Base-by-base conservation (phyloP, 768 basidiomycete species). In the Tremella fuciformis region DNA sequence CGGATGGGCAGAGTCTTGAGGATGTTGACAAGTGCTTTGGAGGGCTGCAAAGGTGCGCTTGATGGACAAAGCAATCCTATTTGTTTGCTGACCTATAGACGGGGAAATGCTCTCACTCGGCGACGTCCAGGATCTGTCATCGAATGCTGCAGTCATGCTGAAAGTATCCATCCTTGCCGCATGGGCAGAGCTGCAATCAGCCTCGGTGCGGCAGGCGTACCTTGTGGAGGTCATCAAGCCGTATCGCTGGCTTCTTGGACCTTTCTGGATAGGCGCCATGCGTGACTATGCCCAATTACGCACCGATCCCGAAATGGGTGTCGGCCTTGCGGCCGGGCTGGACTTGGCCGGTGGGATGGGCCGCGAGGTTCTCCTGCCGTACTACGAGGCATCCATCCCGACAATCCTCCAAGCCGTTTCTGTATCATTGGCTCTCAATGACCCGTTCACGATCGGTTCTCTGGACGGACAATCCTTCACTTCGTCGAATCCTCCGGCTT, bases 1-100 rank as follows among this genome's bases (percentile, higher is more conserved):
- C 82, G 89, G 58, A 97, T 99, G 94, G 94, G 94, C 0, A 84
- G 94, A 19, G 93, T 98, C 54, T 78, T 97, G 46, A 94, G 89
- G 76, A 80, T 96, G 9, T 78, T 99, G 11, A 94, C 87, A 1
- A 85, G 83, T 7, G 89, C 92, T 0, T 80, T 99, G 29, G 89
- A 91, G 60, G 91, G 93, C 68, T 90, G 88, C 19, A 88, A 90
- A 80, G 88, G 93, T 91, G 41, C 3, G 78, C 60, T 53, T 4
- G 4, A 29, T 16, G 9, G 13, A 1, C 21, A 24, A 13, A 16
- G 18, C 24, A 29, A 40, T 16, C 24, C 24, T 25, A 21, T 13
- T 37, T 24, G 19, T 16, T 51, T 57, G 42, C 70, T 59, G 15
- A 50, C 18, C 1, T 7, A 19, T 66, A 96, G 93, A 88, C 57